Percentiles rank a stretch among this genome's conserved stretches.
Evolutionary conservation across 306 rosid genomes (phyloP).

Genomic region (Vigna hirtella): DNA sequence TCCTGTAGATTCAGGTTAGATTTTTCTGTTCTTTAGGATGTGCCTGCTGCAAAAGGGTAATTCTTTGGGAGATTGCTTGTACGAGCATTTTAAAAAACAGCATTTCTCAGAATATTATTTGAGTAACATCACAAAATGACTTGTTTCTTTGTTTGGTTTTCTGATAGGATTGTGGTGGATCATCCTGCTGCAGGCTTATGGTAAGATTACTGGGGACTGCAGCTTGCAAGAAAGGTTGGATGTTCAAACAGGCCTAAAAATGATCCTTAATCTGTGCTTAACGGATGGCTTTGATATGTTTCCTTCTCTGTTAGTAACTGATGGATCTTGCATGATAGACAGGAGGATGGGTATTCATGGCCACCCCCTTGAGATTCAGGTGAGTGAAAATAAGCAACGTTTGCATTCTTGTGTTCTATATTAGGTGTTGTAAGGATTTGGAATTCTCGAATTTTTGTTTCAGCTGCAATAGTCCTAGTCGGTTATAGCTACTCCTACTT

Average conservation of each 20-base stretch:
- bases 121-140: conserved; percentile 22
- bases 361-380: conserved; percentile 98
- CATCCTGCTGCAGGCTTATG: conserved; percentile 85
- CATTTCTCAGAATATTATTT: conserved; percentile 5
- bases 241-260: conserved; percentile 88
- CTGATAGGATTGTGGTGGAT: conserved; percentile 97
- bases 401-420: conserved; percentile 7
- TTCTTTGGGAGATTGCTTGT: conserved; percentile 9
- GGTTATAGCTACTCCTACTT: background rate
- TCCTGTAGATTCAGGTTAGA: conserved; percentile 96
- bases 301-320: conserved; percentile 94
- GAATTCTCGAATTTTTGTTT: background rate
- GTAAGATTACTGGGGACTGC: conserved; percentile 86
- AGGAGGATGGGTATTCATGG: conserved; percentile 99
- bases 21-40: background rate
- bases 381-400: conserved; percentile 50
- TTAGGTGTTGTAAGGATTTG: conserved; percentile 14
- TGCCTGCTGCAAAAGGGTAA: background rate
- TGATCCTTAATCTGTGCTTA: conserved; percentile 91
- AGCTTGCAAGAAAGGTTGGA: conserved; percentile 89
- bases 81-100: background rate
- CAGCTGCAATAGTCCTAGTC: too few relatives aligned
- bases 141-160: conserved; percentile 20
- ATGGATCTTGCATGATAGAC: conserved; percentile 99
- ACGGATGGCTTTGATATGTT: conserved; percentile 95